Evolutionary conservation across 2,329 filamentous ascomycete species (phyloP), one percentile per base, ranked within the genome.

Genomic region (Zalaria obscura): DNA sequence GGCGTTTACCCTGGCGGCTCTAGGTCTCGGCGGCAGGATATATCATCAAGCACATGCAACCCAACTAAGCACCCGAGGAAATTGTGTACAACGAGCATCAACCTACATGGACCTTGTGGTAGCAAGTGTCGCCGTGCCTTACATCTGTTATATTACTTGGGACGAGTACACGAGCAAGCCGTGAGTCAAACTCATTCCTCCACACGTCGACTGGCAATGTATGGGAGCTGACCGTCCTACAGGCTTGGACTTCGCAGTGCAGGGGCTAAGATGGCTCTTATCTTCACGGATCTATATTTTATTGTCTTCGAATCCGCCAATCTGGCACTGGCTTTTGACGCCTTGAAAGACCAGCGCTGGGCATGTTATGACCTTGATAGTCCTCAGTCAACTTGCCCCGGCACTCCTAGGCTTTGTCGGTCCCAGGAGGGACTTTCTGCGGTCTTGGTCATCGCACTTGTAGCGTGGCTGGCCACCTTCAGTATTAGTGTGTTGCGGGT

Each of bases 301-400:
- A 94, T 98, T 55, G 88, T 96, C 35, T 94, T 98, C 66, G 89
- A 94, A 60, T 87, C 88, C 3, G 87, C 88, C 40, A 96, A 94
- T 63, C 74, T 93, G 26, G 83, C 85, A 34, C 68, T 98, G 48
- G 88, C 89, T 2, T 94, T 95, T 58, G 83, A 85, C 56, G 82
- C 85, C 5, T 67, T 95, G 41, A 80, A 70, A 4, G 74, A 80
- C 50, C 65, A 70, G 27, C 67, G 69, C 34, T 79, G 77, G 57
- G 65, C 65, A 5, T 70, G 67, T 50, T 58, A 51, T 40, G 52
- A 55, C 39, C 28, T 42, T 35, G 45, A 51, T 28, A 45, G 47
- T 27, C 47, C 55, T n/a, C 48, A 53, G 2, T 49, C 50, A 28
- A 59, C 56, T 3, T 62, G 58, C 42, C 54, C 56, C 4, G 50